phyloP scores from a whole-genome alignment of 2,329 filamentous ascomycete species.

The Exophiala phaeomuriformis region DNA sequence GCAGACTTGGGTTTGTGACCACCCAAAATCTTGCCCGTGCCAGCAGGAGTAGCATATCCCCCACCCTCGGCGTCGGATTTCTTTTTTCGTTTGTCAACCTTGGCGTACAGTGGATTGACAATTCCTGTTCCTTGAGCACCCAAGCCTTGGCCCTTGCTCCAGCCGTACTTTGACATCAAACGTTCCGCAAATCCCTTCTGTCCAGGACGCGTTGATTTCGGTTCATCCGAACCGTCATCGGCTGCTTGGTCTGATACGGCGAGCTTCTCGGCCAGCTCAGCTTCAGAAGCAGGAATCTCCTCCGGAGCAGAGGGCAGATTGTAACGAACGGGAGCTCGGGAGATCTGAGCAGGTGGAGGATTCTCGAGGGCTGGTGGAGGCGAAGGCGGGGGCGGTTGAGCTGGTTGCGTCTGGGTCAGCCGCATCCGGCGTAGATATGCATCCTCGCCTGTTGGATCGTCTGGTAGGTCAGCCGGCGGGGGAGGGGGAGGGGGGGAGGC shows the following conservation, averaged over 20 bases:
- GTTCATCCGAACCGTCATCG: conserved; percentile 31
- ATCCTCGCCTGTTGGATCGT: conserved; percentile 61
- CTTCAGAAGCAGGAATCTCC: conserved; percentile 47
- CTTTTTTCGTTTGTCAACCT: conserved; percentile 80
- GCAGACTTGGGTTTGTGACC: conserved; percentile 51
- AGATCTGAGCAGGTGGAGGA: conserved; percentile 50
- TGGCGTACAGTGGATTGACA: conserved; percentile 69
- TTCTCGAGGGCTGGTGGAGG: conserved; percentile 27
- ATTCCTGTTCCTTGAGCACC: conserved; percentile 79
- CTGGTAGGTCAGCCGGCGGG: conserved; percentile 41
- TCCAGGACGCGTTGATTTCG: conserved; percentile 62
- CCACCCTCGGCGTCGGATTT: conserved; percentile 70
- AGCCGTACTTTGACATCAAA: conserved; percentile 89
- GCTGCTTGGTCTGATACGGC: conserved; percentile 30
- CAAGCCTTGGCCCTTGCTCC: conserved; percentile 79
- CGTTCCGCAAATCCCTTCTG: conserved; percentile 80
- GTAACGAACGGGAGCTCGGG: conserved; percentile 71
- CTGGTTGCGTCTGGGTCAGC: conserved; percentile 42
- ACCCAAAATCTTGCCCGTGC: conserved; percentile 72
- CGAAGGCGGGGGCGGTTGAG: conserved; percentile 31
- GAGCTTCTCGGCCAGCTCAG: conserved; percentile 44
- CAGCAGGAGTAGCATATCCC: conserved; percentile 63
- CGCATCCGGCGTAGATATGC: conserved; percentile 58
- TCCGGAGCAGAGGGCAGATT: conserved; percentile 46
- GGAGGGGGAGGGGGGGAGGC: conserved; percentile 22